A percentile compares a stretch with the other conserved stretches of the same genome.
Conservation (phyloP, 2,329 filamentous ascomycete species). For the Aspergillus piperis region DNA sequence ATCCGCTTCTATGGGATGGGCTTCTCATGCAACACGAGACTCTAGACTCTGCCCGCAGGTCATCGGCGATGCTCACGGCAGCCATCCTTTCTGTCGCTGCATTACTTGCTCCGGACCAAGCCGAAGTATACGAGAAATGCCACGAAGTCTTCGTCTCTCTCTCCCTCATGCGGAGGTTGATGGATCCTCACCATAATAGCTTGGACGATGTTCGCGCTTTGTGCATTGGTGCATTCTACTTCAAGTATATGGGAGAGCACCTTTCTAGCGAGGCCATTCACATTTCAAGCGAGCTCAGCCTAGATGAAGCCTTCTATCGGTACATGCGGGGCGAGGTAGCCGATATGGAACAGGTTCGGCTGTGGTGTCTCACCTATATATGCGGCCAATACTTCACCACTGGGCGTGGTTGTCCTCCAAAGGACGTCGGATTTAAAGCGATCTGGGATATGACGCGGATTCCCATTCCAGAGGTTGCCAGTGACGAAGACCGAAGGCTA, state of each 20-base stretch:
- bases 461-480: constrained; percentile 42
- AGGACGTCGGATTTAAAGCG: constrained; percentile 53
- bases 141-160: constrained; percentile 54
- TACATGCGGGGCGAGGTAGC: constrained; percentile 38
- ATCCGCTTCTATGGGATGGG: constrained; percentile 47
- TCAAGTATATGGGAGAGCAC: constrained; percentile 59
- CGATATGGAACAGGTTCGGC: constrained; percentile 48
- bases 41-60: constrained; percentile 48
- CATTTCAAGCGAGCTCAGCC: constrained; percentile 53
- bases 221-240: constrained; percentile 59
- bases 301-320: constrained; percentile 48
- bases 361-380: constrained; percentile 61
- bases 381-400: constrained; percentile 62
- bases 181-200: constrained; percentile 54
- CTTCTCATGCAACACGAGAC: constrained; percentile 32
- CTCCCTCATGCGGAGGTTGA: constrained; percentile 46
- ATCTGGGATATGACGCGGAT: constrained; percentile 55
- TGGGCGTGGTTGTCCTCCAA: constrained; percentile 54
- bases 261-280: constrained; percentile 54
- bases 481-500: constrained; percentile 49
- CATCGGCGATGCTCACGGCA: constrained; percentile 52
- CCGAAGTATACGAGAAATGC: constrained; percentile 49
- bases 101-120: constrained; percentile 52
- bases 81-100: constrained; percentile 55
- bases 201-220: constrained; percentile 56